Evolutionary conservation across 805 yeast species (phyloP), one percentile per base, ranked within the genome.

Genomic region (Kuraishia hungarica): DNA sequence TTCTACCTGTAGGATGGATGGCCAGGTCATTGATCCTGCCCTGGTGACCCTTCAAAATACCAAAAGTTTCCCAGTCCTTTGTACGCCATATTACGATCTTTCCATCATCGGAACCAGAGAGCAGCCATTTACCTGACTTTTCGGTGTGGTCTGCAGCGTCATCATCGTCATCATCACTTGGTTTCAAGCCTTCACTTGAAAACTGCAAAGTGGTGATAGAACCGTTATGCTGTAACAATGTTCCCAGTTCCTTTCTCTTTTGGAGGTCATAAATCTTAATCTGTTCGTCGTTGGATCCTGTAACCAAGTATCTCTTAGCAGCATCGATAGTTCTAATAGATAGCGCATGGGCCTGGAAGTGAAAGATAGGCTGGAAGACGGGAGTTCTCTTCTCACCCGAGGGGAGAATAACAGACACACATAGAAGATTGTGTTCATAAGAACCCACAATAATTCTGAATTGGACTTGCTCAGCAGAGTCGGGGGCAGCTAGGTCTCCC

Each of bases 221-320:
- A 1, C 99, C 99, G 60, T 85, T 84, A 65, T 94, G 99, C 52
- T 89, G 87, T 64, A 93, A 73, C 55, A 94, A 72, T 1, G 96
- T 89, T 11, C 99, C 99, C 56, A 94, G 76, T 69, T 94, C 99
- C 63, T 90, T 90, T 65, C 99, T 81, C 66, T 89, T 90, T 64
- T 91, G 97, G 58, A 94, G 74, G 72, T 94, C 99, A 67, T 94
- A 94, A 19, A 94, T 88, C 62, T 96, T 83, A 57, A 94, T 91
- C 67, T 89, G 96, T 68, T 94, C 98, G 67, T 94, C 99, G 67
- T 93, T 93, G 2, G 96, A 85, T 2, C 98, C 99, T 2, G 96
- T 87, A 2, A 91, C 97, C 48, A 94, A 73, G 66, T 90, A 91
- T 64, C 97, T 76, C 62, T 82, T 86, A 28, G 94, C 89, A 21